Evolutionary conservation across 2,329 filamentous ascomycete species (phyloP), one percentile per base, ranked within the genome.

Genomic region (Aspergillus sp.): DNA sequence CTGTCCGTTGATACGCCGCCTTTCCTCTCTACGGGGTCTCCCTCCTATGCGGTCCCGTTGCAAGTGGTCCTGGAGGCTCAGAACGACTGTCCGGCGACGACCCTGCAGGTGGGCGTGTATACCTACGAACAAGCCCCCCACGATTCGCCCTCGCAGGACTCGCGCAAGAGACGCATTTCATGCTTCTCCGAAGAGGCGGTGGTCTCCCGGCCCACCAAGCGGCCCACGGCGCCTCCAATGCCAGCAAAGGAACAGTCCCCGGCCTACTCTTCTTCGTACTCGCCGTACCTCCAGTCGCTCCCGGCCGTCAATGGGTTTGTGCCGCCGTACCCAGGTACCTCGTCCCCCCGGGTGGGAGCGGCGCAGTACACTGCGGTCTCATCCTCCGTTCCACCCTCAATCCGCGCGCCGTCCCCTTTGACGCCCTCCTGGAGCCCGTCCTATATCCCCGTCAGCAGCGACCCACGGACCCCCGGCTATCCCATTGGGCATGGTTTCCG

Each of bases 1-100:
- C 79, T 95, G 61, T 83, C 82, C 43, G 83, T 85, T 38, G 85
- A 90, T 51, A 88, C 87, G 30, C 92, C 92, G 44, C 80, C 79
- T 2, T 83, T 84, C 59, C 69, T 77, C n/a, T 68, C 75, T 17
- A 86, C 83, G 8, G 79, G 78, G 46, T 82, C 77, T 45, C 73
- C 76, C 44, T 77, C 81, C 47, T 75, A 80, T 26, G 76, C 79
- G 46, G 81, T 87, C 41, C 80, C 82, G 49, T 69, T 88, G 33
- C 79, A 78, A 50, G 72, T 88, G 51, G 74, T 81, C 45, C 79
- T 87, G 69, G 81, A 86, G 61, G 79, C 81, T 54, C 79, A 77
- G 55, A 75, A 77, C 50, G 82, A 77, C 9, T 75, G 77, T 59
- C 73, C 75, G 26, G 68, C 79, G 24, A 73, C 74, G 11, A 74